A percentile compares a stretch with the other conserved stretches of the same genome.
These are phyloP conservation scores for Psilocybe mexicana DNA, from an alignment of 1,284 basidiomycete genomes.

Conservation along the genomic window DNA sequence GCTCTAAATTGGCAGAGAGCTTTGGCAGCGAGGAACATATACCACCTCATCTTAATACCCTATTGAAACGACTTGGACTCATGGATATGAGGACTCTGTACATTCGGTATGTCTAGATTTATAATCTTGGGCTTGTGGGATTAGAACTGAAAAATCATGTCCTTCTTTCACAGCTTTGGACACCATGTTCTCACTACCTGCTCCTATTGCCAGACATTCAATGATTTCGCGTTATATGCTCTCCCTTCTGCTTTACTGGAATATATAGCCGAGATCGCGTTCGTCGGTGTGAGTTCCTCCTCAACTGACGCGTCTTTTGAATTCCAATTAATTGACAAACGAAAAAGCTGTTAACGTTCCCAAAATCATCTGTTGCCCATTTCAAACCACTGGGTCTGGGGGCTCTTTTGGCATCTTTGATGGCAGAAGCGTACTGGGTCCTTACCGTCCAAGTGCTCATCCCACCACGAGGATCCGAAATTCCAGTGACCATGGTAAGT, in stretches of 20 bases:
- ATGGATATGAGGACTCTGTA: conserved; percentile 62
- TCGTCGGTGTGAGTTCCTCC: conserved; percentile 52
- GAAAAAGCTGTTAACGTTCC: conserved; percentile 34
- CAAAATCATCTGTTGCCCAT: conserved; percentile 37
- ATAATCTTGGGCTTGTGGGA: neutral
- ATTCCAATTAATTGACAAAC: neutral
- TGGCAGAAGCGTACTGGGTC: conserved; percentile 57
- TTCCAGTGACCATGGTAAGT: conserved; percentile 55
- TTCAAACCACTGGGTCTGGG: conserved; percentile 52
- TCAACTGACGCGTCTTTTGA: neutral
- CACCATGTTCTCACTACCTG: conserved; percentile 63
- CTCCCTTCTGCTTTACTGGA: conserved; percentile 54
- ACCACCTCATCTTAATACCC: conserved; percentile 49
- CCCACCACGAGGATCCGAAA: conserved; percentile 41
- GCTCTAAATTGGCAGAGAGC: conserved; percentile 40
- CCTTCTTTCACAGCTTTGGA: conserved; percentile 51
- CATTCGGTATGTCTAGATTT: conserved; percentile 46
- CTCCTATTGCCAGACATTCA: conserved; percentile 55
- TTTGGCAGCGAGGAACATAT: conserved; percentile 36
- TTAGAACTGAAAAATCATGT: neutral
- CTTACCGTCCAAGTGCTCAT: conserved; percentile 47
- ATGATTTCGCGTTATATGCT: conserved; percentile 60
- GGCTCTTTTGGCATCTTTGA: conserved; percentile 45
- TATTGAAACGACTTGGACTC: conserved; percentile 57
- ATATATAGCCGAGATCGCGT: conserved; percentile 55